These are phyloP conservation scores for Lepidium campestre DNA, from an alignment of 441 rosid species.

Conservation along the genomic window DNA sequence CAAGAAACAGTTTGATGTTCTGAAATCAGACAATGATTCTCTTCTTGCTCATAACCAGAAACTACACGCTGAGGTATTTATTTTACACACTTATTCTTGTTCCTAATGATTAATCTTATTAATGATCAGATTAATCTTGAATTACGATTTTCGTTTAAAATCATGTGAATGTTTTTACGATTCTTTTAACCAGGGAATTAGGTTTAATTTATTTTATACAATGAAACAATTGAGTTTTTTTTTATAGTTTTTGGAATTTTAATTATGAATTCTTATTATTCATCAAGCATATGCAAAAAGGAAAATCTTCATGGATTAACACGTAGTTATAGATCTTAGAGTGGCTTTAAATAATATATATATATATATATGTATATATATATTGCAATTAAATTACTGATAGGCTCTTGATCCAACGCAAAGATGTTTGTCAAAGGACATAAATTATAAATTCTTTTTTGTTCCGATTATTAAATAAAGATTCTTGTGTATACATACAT, in stretches of 20 bases:
- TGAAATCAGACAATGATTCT: constrained; percentile 81
- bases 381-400: constrained; percentile 3
- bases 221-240: background rate
- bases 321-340: constrained; percentile 1
- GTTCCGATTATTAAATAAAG: constrained; percentile 12
- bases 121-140: too few species aligned
- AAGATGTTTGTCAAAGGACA: constrained; percentile 9
- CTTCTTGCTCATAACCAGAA: constrained; percentile 79
- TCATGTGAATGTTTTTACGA: background rate
- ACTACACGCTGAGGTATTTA: constrained; percentile 76
- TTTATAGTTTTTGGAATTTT: background rate
- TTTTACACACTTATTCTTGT: too few species aligned
- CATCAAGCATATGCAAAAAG: background rate
- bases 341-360: background rate
- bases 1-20: constrained; percentile 27
- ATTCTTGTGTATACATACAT: background rate
- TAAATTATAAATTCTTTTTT: background rate
- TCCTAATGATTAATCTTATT: background rate
- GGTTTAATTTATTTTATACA: background rate
- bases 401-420: constrained; percentile 20
- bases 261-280: background rate
- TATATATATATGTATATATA: background rate
- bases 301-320: constrained; percentile 8
- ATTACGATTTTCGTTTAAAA: background rate
- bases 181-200: background rate